Conservation (phyloP, 768 basidiomycete species). For the Trametes cubensis region DNA sequence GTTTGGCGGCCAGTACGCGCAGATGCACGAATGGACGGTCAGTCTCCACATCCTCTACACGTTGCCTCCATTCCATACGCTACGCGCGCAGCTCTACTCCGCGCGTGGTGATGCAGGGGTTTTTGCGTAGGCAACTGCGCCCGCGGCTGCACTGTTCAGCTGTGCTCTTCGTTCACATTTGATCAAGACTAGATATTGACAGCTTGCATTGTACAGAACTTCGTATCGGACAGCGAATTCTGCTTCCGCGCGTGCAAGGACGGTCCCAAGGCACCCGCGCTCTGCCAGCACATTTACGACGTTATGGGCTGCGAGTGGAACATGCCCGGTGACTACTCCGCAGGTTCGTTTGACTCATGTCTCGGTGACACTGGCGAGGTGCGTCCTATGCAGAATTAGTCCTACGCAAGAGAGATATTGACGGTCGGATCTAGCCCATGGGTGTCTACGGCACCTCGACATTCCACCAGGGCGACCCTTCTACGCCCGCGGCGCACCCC, state of each 20-base stretch:
- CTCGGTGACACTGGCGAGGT: constrained; percentile 55
- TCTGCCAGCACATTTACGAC: constrained; percentile 65
- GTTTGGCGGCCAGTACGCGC: constrained; percentile 53
- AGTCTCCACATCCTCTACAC: constrained; percentile 22
- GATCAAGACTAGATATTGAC: neutral
- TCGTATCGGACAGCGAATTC: constrained; percentile 60
- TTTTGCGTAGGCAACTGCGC: no score
- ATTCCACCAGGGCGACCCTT: constrained; percentile 62
- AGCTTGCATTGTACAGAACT: constrained; percentile 47
- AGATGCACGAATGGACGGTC: constrained; percentile 77
- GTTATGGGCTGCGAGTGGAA: constrained; percentile 64
- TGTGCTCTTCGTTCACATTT: no score
- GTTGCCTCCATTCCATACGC: neutral
- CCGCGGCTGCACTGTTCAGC: no score
- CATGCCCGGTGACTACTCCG: constrained; percentile 52
- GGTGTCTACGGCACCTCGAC: constrained; percentile 71
- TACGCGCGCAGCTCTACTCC: no score
- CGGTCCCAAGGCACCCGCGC: constrained; percentile 49
- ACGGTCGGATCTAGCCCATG: constrained; percentile 48
- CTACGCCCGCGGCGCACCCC: constrained; percentile 59
- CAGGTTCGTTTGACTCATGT: constrained; percentile 48
- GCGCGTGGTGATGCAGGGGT: no score
- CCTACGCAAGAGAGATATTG: neutral
- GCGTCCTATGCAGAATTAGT: no score
- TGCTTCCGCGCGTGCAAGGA: constrained; percentile 73